Evolutionary conservation across 2,329 filamentous ascomycete genomes (phyloP), one percentile per base, ranked within the genome.

Genomic region (Balansia obtecta): DNA sequence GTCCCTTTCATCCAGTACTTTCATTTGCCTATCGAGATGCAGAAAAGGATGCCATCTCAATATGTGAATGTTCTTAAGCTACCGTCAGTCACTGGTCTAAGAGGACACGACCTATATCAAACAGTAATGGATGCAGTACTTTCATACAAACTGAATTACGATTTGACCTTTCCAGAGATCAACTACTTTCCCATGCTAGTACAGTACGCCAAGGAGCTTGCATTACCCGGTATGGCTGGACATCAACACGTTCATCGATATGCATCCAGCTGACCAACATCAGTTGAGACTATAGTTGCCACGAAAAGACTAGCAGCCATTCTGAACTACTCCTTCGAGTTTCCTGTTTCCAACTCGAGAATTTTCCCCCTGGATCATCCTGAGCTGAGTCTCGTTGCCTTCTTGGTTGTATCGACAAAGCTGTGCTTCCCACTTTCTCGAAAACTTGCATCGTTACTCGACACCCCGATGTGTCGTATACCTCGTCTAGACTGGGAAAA

Each of bases 361-460:
- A 66, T 72, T 52, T 66, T 72, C 27, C 66, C 76, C 9, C 67
- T 82, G 15, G 72, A 80, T 47, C 76, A 85, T 54, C 88, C 93
- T 0, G 93, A 97, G 60, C 71, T 86, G 6, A 77, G 86, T 42
- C 68, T 96, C 1, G 72, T 88, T 50, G 74, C 82, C 4, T 69
- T 88, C 3, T 65, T 95, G 3, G 71, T 95, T 2, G 74, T 95
- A 13, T 80, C 85, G 4, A 81, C 85, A 3, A 96, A 96, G 59
- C 65, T 95, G 2, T 72, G 85, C 18, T 89, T 88, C 58, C 88
- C 91, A 0, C 80, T 95, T 43, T 80, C 88, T 58, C 69, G 71
- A 20, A 59, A 72, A 56, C 76, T 74, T 8, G 65, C 61, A 37
- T 72, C 70, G 16, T 48, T 59, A 20, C 46, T 49, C 11, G 41